Evolutionary conservation across 257 asterid genomes (phyloP).

Genomic region (Scutellaria barbata): DNA sequence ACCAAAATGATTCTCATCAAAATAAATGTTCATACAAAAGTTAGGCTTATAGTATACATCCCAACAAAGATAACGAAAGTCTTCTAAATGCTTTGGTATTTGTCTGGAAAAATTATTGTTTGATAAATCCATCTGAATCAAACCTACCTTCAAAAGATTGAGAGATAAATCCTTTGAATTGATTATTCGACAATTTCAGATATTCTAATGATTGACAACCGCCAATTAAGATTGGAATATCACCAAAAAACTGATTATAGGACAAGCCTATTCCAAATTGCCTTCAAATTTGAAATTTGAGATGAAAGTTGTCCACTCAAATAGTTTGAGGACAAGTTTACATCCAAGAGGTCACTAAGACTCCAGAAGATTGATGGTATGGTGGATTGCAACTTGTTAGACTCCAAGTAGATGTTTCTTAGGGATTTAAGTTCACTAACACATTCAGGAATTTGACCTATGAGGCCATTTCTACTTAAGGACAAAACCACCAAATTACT

Average conservation of each 20-base stretch:
- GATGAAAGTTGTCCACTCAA: slow-evolving; percentile 11
- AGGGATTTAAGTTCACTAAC: too few relatives aligned
- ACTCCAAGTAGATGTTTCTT: not conserved
- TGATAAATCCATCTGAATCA: too few relatives aligned
- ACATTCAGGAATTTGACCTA: too few relatives aligned
- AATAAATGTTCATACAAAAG: too few relatives aligned
- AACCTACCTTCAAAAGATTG: not conserved
- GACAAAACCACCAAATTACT: too few relatives aligned
- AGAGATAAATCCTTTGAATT: not conserved
- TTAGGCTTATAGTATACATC: too few relatives aligned
- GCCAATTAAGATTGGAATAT: not conserved
- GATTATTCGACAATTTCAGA: not conserved
- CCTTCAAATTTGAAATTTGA: too few relatives aligned
- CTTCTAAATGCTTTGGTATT: too few relatives aligned
- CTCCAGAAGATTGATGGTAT: not conserved
- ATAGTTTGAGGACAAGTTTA: not conserved
- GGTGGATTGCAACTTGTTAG: not conserved
- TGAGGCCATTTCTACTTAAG: too few relatives aligned
- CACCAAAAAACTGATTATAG: not conserved
- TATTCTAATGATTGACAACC: not conserved
- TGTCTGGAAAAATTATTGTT: too few relatives aligned
- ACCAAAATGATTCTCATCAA: too few relatives aligned
- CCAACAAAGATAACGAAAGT: too few relatives aligned
- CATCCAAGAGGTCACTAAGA: not conserved
- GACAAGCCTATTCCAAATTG: not conserved